Evolutionary conservation across 768 basidiomycete species (phyloP).

Genomic region (Xanthoconium stramineum): DNA sequence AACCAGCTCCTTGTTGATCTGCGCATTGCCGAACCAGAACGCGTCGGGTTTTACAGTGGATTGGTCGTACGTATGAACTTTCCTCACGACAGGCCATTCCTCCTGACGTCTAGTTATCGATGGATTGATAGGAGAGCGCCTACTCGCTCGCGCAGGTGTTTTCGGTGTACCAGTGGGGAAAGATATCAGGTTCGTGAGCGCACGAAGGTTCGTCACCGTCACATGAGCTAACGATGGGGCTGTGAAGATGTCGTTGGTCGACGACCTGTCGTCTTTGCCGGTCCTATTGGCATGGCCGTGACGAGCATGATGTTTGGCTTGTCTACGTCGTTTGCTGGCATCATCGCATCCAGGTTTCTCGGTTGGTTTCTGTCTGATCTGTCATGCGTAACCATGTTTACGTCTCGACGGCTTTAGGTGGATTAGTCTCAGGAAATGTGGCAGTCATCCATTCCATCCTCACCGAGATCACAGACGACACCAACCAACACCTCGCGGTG

Average conservation of each 20-base stretch:
- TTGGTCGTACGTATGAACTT: slow-evolving; percentile 42
- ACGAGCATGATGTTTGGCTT: slow-evolving; percentile 54
- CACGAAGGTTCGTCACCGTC: not conserved
- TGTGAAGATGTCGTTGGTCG: slow-evolving; percentile 56
- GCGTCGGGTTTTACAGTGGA: slow-evolving; percentile 66
- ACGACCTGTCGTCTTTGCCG: slow-evolving; percentile 55
- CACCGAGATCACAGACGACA: slow-evolving; percentile 59
- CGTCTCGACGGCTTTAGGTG: slow-evolving; percentile 36
- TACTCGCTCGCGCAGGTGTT: slow-evolving; percentile 60
- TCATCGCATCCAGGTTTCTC: slow-evolving; percentile 51
- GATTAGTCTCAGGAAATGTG: slow-evolving; percentile 58
- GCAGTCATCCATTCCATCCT: slow-evolving; percentile 61
- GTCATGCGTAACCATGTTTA: not conserved
- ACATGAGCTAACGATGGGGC: not conserved
- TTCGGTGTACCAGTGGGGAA: slow-evolving; percentile 62
- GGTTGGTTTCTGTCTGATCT: slow-evolving; percentile 32
- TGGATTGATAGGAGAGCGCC: slow-evolving; percentile 50
- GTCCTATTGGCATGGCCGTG: slow-evolving; percentile 48
- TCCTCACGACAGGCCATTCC: not conserved
- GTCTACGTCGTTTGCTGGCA: slow-evolving; percentile 44
- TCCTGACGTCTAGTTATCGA: not conserved
- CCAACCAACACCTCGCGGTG: slow-evolving; percentile 57
- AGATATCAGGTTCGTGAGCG: slow-evolving; percentile 44
- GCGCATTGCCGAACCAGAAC: slow-evolving; percentile 49
- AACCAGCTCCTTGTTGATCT: slow-evolving; percentile 60